Evolutionary conservation across 2,329 filamentous ascomycete genomes (phyloP), one percentile per base, ranked within the genome.

Genomic region (Pyricularia sp.): DNA sequence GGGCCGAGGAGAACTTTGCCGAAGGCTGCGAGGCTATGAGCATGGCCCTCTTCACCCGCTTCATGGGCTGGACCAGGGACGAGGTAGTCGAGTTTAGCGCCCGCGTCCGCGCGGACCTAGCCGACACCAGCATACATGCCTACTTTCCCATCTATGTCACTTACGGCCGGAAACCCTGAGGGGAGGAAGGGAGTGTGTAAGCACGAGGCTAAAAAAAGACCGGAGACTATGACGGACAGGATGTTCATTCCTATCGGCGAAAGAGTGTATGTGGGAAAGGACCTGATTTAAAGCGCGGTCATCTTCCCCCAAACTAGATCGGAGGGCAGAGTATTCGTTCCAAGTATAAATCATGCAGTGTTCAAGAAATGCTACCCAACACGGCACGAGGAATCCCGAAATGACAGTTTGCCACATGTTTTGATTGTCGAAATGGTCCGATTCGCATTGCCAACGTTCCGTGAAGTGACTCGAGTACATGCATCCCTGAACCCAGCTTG

Each of bases 1-100:
- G 77, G 74, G 73, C 74, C 28, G 70, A 74, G 17, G 74, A 76
- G 64, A 78, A 78, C 61, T 73, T 79, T 26, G 64, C 71, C 64
- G 71, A 70, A 42, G 79, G 78, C 6, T 73, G 77, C 25, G 77
- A 80, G 72, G 74, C 76, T 4, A 76, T 80, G 31, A 75, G 73
- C 25, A 71, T 80, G 66, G 79, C 77, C 6, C 70, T 79, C 20
- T 77, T 79, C 66, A 81, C 79, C 6, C 74, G 78, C 17, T 75
- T 75, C 55, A 71, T 80, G 26, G 76, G 76, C 6, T 80, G 79
- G 79, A 74, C 66, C n/a, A 67, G 72, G 12, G 76, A 77, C 25
- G 74, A 79, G 68, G 65, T 75, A 30, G 68, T 73, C 69, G 71
- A 72, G 2, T 77, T 77, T 65, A 67, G 73, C 26, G 71, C 68